Base-by-base conservation (phyloP, 2,329 filamentous ascomycete genomes). In the Penicillium nordicum region DNA sequence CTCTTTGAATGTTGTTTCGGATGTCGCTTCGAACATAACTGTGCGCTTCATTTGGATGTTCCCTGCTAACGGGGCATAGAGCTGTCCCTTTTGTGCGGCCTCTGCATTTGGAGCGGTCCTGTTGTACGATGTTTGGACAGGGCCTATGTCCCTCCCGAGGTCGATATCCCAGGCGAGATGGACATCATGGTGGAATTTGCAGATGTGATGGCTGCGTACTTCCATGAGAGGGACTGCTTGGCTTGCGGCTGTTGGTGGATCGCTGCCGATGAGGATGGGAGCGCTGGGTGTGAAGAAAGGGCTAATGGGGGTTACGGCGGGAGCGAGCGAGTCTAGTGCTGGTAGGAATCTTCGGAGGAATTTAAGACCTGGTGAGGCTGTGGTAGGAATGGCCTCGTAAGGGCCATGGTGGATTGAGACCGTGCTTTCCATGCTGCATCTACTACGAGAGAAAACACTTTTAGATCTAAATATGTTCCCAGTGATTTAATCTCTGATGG, bases 111-210 rank as follows among this genome's bases (percentile, higher is more conserved):
- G 50, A 8, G 41, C 32, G 2, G 41, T 37, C 23, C 41, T 30
- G 12, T 11, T 47, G 12, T 52, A 52, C 14, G 50, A 52, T 14
- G 50, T 52, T 9, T 52, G 23, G n/a, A 47, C 10, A 2, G 42
- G 36, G 5, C 37, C 32, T 8, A 14, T 45, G 27, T 50, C 51
- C 1, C 27, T 18, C 9, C n/a, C 42, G 1, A 61, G 48, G 10
- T 63, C 56, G 11, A 67, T 62, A 47, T 66, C 64, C 65, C 63
- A 67, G 16, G 60, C 58, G 14, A 61, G 41, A 43, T 67, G 51
- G 3, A 65, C 16, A 4, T 64, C 25, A 11, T 64, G 63, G 21
- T 55, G 57, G 30, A 65, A 62, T 10, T 52, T 21, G 5, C 51
- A 36, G 10, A 65, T 34, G 29, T 66, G 59, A 27, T 44, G 57